Base-by-base conservation (phyloP, 768 basidiomycete species). In the Phlebiopsis flavidoalba region DNA sequence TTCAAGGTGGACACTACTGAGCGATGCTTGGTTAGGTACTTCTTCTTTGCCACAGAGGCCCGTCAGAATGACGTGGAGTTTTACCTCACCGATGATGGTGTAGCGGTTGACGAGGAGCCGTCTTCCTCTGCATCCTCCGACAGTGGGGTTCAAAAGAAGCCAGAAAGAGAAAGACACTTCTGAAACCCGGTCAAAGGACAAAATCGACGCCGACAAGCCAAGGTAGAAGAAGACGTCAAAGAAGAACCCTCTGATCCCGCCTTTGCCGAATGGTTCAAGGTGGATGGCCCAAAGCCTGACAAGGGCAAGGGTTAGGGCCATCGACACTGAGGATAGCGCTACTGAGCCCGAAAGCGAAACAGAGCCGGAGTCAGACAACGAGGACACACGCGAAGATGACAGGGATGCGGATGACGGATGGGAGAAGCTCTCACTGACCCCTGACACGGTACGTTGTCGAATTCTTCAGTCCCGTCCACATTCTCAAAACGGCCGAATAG, bases 351-450 rank as follows among this genome's bases (percentile, higher is more conserved):
- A 83, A 48, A 77, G 84, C 3, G 84, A 80, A 63, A 86, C 84
- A 0, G 88, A 91, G 60, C 76, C 79, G 24, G 89, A 90, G 66
- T 89, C 88, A 21, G 83, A 85, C 60, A 85, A 88, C 59, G 85
- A 80, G 53, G 86, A 87, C 64, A 78, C 82, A 5, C 66, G 61
- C 17, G 77, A 75, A 22, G 74, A 66, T n/a, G 63, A 67, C 43
- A 56, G 24, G 3, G 53, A 58, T 5, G 37, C 59, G 3, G 67
- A 69, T 8, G 65, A 63, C 69, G 66, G 80, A 49, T 82, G 81
- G 79, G 63, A 73, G 53, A 64, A 68, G 5, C 36, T 33, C 52
- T 67, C 51, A 59, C n/a, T n/a, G n/a, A 31, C 66, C 33, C 67
- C 56, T 14, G 59, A 36, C 0, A 53, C 26, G 1, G 64, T 40